Conservation (phyloP, 2,329 filamentous ascomycete genomes). For the Aspergillus flavus region DNA sequence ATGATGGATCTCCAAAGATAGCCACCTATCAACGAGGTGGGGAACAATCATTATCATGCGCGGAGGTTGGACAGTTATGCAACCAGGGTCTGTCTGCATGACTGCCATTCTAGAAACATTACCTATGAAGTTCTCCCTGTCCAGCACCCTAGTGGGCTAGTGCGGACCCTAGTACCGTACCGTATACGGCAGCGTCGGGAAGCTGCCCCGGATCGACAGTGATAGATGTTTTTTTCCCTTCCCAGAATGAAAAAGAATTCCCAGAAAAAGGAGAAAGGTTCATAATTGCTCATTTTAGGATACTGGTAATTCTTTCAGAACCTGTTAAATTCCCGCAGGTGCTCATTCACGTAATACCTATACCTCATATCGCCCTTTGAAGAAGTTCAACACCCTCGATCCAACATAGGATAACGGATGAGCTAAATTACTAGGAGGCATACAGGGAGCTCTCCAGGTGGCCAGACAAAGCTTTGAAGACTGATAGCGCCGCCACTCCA, state of each 20-base stretch:
- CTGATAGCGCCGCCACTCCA: constrained; percentile 26
- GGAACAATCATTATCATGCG: neutral
- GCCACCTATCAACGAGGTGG: neutral
- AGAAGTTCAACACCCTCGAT: neutral
- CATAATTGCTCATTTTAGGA: neutral
- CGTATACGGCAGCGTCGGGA: constrained; percentile 8
- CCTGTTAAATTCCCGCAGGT: neutral
- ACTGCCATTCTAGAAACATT: neutral
- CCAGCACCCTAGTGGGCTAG: neutral
- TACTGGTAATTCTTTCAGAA: neutral
- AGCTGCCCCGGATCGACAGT: constrained; percentile 23
- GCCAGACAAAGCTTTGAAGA: constrained; percentile 19
- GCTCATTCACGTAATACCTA: neutral
- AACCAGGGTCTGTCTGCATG: neutral
- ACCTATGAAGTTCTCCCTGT: neutral
- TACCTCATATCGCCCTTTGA: neutral
- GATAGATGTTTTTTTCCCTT: constrained; percentile 3
- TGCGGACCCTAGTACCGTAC: constrained; percentile 7
- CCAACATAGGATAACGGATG: neutral
- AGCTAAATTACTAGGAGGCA: constrained; percentile 5
- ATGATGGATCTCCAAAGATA: constrained; percentile 10
- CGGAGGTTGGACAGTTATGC: neutral
- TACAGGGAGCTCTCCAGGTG: constrained; percentile 11
- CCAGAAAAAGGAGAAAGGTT: neutral
- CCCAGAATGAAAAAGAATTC: neutral